Conservation (phyloP, 2,329 filamentous ascomycete genomes). For the Endocalyx cinctus region DNA sequence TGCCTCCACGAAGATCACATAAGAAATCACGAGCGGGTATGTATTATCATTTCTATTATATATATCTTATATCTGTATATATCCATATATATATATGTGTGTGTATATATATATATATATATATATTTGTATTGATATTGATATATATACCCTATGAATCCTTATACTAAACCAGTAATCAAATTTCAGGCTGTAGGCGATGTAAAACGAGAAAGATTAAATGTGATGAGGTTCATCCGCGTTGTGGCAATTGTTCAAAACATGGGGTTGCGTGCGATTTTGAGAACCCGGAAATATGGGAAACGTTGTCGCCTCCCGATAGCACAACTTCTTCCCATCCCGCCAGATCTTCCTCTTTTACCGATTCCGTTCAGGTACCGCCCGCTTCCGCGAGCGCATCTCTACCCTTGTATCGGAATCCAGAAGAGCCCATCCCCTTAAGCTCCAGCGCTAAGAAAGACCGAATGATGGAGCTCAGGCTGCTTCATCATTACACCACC, state of each 20-base stretch:
- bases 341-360: conserved; percentile 16
- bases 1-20: conserved; percentile 63
- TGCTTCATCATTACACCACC: conserved; percentile 62
- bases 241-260: conserved; percentile 62
- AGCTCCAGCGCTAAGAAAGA: conserved; percentile 33
- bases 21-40: conserved; percentile 61
- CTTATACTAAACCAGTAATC: no score
- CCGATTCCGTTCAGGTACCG: conserved; percentile 19
- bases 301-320: conserved; percentile 37
- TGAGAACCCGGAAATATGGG: conserved; percentile 45
- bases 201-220: conserved; percentile 69
- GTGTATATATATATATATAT: no score
- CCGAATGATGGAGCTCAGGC: conserved; percentile 54
- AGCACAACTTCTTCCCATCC: conserved; percentile 23
- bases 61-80: neutral
- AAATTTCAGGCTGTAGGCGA: conserved; percentile 56
- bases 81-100: no score
- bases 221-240: conserved; percentile 63
- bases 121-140: conserved; percentile 1
- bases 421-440: conserved; percentile 29
- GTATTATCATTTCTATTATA: neutral
- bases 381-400: conserved; percentile 25
- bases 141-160: conserved; percentile 2
- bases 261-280: conserved; percentile 65
- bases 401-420: conserved; percentile 27